Evolutionary conservation across 129 eudicot species (phyloP).

Genomic region (Helianthus tuberosus): DNA sequence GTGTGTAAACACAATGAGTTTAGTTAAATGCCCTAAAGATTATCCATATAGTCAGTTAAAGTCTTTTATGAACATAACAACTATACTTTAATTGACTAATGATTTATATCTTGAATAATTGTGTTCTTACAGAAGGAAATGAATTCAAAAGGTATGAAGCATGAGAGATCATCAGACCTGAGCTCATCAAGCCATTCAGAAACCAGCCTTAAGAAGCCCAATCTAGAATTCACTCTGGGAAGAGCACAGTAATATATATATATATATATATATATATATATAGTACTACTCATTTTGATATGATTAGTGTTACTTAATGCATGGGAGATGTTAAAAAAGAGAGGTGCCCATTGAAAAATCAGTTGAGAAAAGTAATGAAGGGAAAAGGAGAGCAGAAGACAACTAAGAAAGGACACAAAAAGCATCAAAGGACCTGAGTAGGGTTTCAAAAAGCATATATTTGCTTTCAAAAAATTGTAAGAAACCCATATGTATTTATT

Average conservation of each 20-base stretch:
- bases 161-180: conserved; percentile 61
- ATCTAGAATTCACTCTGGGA: conserved; percentile 88
- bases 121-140: conserved; percentile 54
- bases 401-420: conserved; percentile 58
- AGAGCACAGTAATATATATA: conserved; percentile 44
- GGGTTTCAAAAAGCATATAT: conserved; percentile 36
- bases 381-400: conserved; percentile 61
- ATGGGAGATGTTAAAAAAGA: conserved; percentile 53
- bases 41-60: too few relatives aligned
- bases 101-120: conserved; percentile 12
- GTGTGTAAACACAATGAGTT: too few relatives aligned
- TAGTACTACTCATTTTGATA: conserved; percentile 69
- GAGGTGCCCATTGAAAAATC: conserved; percentile 60
- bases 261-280: too few relatives aligned
- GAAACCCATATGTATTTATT: conserved; percentile 30
- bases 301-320: conserved; percentile 47
- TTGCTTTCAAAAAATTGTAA: conserved; percentile 17
- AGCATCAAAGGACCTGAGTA: conserved; percentile 51
- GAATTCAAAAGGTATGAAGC: conserved; percentile 54
- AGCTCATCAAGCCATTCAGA: conserved; percentile 67
- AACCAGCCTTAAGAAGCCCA: conserved; percentile 65
- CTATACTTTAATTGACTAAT: too few relatives aligned
- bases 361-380: conserved; percentile 40
- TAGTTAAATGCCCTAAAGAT: too few relatives aligned
- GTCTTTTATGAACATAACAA: too few relatives aligned